Base-by-base conservation (phyloP, 2,329 filamentous ascomycete species). In the Ramularia collo-cygni region DNA sequence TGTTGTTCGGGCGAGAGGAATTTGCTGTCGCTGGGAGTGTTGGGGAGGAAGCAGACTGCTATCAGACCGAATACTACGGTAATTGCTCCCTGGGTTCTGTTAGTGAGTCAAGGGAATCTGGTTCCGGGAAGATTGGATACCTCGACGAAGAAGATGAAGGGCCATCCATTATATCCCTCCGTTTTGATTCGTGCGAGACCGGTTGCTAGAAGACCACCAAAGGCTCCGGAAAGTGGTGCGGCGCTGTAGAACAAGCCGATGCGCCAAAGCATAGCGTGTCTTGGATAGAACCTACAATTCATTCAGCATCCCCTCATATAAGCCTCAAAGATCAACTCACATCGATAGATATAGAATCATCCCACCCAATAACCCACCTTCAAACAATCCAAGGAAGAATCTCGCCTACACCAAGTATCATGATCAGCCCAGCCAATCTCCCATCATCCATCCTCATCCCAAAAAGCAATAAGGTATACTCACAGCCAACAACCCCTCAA, bases 21-120 rank as follows among this genome's bases (percentile, higher is more conserved):
- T 37, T 48, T 55, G 4, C 71, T 71, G 31, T 67, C 68, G 38
- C 68, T 64, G 0, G 73, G 71, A 3, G 63, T 66, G 44, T 76
- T 70, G 0, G 74, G 74, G 8, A 77, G 57, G 39, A 66, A 66
- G 49, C 75, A 74, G 56, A 67, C 81, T 3, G 74, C 68, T 3
- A 75, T 50, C 3, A 72, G 52, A 1, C 73, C 72, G 2, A 76
- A 66, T 6, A 74, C 39, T 4, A 80, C 57, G 8, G 72, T 75
- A 1, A 79, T 76, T 4, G 76, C 58, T 9, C 78, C 79, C 59
- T 83, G 77, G 15, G 42, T 13, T 13, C 4, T 9, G 13, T 30
- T n/a, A 30, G 28, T 15, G 28, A n/a, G 13, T 2, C 9, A 16
- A 8, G 10, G n/a, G 4, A n/a, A n/a, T n/a, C n/a, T n/a, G n/a